Conservation (phyloP, 441 rosid species). For the Hypseocharis bilobata region DNA sequence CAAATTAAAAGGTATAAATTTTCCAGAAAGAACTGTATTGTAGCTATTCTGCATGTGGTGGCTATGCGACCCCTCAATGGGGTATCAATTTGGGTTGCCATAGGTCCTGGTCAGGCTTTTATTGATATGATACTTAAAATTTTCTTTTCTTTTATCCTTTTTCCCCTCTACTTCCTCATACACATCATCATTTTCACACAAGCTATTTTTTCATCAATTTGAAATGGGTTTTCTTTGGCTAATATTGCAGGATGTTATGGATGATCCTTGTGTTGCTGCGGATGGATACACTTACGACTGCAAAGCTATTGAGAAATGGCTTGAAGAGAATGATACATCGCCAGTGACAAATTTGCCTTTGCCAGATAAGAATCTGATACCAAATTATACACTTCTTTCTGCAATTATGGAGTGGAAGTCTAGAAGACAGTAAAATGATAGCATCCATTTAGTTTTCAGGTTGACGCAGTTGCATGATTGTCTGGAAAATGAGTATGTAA, state of each 20-base stretch:
- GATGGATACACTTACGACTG: conserved; percentile 87
- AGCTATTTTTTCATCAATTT: neutral
- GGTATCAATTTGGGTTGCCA: neutral
- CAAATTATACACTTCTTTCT: conserved; percentile 61
- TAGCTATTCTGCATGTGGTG: neutral
- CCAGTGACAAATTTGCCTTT: conserved; percentile 61
- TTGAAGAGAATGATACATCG: conserved; percentile 47
- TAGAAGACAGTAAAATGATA: conserved; percentile 20
- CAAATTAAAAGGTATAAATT: too few species aligned
- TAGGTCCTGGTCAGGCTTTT: too few species aligned
- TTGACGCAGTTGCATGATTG: neutral
- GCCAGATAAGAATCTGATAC: conserved; percentile 48
- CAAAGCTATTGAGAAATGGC: conserved; percentile 61
- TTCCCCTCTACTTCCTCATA: neutral
- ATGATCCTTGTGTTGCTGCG: conserved; percentile 78
- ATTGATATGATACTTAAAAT: neutral
- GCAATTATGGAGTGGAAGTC: conserved; percentile 76
- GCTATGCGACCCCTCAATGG: neutral
- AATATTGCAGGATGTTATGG: conserved; percentile 59
- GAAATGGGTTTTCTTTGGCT: neutral
- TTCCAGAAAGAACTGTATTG: neutral
- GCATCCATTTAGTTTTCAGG: neutral
- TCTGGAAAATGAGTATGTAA: too few species aligned
- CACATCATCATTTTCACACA: too few species aligned
- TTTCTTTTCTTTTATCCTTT: neutral